Percentiles rank a stretch among this genome's conserved stretches.
Evolutionary conservation across 352 stramenopile species (phyloP).

Genomic region (Thalassiosira exigua): DNA sequence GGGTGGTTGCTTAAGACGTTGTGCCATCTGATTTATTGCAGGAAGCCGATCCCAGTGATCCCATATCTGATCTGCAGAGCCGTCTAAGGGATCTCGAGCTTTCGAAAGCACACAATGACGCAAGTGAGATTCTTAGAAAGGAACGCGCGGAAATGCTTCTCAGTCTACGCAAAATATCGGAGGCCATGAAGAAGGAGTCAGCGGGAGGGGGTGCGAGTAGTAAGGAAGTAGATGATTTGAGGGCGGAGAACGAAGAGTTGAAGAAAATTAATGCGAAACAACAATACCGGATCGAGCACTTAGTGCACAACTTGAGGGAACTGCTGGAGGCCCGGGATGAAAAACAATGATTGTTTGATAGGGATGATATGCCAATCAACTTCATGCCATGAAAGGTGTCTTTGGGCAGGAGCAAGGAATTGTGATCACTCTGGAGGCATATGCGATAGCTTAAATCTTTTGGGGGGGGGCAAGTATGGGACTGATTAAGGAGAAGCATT

Average conservation of each 20-base stretch:
- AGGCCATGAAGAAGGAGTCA: conserved; percentile 44
- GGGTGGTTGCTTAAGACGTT: no score
- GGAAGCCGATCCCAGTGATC: conserved; percentile 17
- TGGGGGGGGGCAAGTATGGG: no score
- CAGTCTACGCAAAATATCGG: conserved; percentile 49
- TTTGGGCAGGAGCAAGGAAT: neutral
- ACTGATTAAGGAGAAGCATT: no score
- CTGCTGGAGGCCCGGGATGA: conserved; percentile 16
- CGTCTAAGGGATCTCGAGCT: conserved; percentile 52
- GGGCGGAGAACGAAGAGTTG: conserved; percentile 58
- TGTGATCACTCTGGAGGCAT: neutral
- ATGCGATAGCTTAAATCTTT: neutral
- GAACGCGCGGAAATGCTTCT: conserved; percentile 59
- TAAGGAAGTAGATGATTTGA: conserved; percentile 58
- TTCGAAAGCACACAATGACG: conserved; percentile 53
- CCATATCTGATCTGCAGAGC: conserved; percentile 48
- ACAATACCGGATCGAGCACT: conserved; percentile 61
- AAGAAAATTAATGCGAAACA: conserved; percentile 66
- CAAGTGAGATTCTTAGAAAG: conserved; percentile 32
- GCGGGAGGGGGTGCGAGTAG: conserved; percentile 18
- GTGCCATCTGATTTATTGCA: no score
- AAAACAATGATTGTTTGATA: conserved; percentile 16
- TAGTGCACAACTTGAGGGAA: conserved; percentile 57
- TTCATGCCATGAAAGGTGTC: neutral
- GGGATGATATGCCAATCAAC: neutral